A percentile compares a stretch with the other conserved stretches of the same genome.
phyloP scores from a whole-genome alignment of 106 monocot species.

The Phalaenopsis aphrodite region DNA sequence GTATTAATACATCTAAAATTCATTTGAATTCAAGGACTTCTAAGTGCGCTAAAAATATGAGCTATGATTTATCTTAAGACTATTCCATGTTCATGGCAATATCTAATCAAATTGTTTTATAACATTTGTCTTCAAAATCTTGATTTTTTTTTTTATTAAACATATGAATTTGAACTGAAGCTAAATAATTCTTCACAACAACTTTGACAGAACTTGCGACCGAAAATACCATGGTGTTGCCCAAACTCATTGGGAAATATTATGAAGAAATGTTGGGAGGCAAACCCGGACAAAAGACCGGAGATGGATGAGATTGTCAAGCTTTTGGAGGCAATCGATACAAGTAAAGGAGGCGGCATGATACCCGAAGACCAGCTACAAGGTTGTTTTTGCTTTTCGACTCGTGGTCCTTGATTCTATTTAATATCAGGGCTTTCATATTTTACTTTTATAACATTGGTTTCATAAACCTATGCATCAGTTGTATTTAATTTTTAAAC shows the following conservation, averaged over 20 bases:
- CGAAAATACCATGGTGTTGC: slow-evolving; percentile 62
- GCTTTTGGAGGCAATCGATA: slow-evolving; percentile 51
- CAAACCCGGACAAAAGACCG: slow-evolving; percentile 47
- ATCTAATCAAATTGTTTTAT: no score
- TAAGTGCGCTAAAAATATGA: no score
- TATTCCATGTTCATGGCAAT: no score
- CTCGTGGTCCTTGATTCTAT: slow-evolving; percentile 4
- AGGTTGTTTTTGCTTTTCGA: slow-evolving; percentile 20
- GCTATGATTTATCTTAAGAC: no score
- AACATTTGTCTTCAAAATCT: not conserved
- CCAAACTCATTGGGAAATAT: slow-evolving; percentile 46
- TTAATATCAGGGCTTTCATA: no score
- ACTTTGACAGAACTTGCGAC: slow-evolving; percentile 37
- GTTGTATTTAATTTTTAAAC: no score
- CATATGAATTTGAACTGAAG: not conserved
- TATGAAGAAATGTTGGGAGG: slow-evolving; percentile 61
- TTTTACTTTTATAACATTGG: no score
- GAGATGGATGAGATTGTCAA: slow-evolving; percentile 59
- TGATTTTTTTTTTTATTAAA: not conserved
- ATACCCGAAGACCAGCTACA: slow-evolving; percentile 38
- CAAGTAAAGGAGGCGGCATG: slow-evolving; percentile 61
- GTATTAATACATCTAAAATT: not conserved
- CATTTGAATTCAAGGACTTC: no score
- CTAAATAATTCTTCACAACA: not conserved
- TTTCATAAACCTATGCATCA: no score